A percentile compares a stretch with the other conserved stretches of the same genome.
phyloP scores from a whole-genome alignment of 2,329 filamentous ascomycete species.

The Xylariaceae sp. region DNA sequence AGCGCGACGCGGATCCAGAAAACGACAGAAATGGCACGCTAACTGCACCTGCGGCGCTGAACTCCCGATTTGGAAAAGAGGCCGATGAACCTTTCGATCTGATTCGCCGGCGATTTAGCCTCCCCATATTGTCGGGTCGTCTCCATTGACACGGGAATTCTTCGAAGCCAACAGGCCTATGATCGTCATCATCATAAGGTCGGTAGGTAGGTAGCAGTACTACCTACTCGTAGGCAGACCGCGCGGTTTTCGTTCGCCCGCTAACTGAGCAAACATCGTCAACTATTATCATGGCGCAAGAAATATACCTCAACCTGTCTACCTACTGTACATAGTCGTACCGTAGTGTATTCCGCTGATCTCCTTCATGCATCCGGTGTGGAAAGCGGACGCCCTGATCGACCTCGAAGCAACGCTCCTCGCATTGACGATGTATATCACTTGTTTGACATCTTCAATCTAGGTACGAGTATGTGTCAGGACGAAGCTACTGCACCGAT shows the following conservation, averaged over 20 bases:
- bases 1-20: not conserved
- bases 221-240: no score
- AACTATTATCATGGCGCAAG: no score
- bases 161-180: not conserved
- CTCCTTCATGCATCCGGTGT: not conserved
- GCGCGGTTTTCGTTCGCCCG: no score
- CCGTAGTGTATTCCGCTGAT: not conserved
- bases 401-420: not conserved
- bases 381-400: not conserved
- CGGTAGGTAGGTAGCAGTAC: no score
- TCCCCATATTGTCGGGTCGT: constrained; percentile 18
- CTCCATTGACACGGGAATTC: not conserved
- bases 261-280: no score
- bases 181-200: no score
- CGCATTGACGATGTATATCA: not conserved
- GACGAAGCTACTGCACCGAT: not conserved
- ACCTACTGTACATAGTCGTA: not conserved
- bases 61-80: constrained; percentile 16
- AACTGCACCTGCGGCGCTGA: constrained; percentile 13
- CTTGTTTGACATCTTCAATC: not conserved
- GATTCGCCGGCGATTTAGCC: constrained; percentile 13
- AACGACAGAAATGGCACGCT: not conserved
- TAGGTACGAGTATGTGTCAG: not conserved
- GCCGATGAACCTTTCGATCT: not conserved
- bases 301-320: no score